Evolutionary conservation across 2,329 filamentous ascomycete species (phyloP).

Genomic region (Aureobasidium leucospermi): DNA sequence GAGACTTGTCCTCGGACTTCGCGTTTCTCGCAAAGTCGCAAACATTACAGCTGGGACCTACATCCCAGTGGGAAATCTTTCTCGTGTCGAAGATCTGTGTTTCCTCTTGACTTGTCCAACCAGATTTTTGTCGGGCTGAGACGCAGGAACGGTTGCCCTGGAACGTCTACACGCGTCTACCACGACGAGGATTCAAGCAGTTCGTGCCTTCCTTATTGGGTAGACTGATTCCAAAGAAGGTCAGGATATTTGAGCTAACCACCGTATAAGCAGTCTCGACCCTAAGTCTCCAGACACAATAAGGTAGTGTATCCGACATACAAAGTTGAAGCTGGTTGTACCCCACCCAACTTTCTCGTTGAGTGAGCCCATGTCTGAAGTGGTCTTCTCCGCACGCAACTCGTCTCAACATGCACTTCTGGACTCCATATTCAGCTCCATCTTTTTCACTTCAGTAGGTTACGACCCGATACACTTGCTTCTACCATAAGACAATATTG

Average conservation of each 20-base stretch:
- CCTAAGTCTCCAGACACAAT: not conserved
- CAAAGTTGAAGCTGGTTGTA: not conserved
- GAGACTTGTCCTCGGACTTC: not conserved
- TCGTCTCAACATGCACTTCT: conserved; percentile 10
- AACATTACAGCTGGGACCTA: not conserved
- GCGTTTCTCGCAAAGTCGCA: not conserved
- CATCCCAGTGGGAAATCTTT: not conserved
- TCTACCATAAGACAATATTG: not conserved
- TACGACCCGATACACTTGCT: not conserved
- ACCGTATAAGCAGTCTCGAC: not conserved
- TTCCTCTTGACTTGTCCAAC: not conserved
- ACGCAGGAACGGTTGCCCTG: conserved; percentile 6
- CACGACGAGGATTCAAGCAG: not conserved
- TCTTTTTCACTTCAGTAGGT: conserved; percentile 4
- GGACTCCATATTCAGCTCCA: conserved; percentile 6
- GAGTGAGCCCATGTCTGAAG: not conserved
- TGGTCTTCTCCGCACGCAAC: not conserved
- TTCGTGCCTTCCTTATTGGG: not conserved
- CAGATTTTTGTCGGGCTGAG: not conserved
- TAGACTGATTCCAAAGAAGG: not conserved
- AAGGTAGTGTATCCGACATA: not conserved
- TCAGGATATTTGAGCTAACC: not conserved
- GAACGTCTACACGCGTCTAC: not conserved
- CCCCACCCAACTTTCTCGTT: conserved; percentile 7
- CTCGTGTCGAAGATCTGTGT: not conserved